Evolutionary conservation across 371 early-diverging fungal species (phyloP).

Genomic region (Mortierella sp.): DNA sequence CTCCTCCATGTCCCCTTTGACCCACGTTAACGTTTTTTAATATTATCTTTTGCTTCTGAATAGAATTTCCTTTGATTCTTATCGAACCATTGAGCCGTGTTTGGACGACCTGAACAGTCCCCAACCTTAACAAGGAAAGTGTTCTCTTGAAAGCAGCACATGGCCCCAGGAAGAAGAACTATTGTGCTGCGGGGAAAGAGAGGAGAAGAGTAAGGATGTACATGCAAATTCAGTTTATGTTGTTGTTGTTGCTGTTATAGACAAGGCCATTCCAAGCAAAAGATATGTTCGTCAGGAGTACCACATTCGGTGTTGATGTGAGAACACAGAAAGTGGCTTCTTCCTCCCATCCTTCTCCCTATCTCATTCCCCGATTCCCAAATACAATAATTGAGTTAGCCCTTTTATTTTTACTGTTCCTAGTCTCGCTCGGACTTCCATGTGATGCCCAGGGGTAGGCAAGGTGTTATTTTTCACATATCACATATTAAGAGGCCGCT

Average conservation of each 20-base stretch:
- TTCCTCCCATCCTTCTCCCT: no score
- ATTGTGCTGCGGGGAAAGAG: background rate
- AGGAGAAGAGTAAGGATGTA: background rate
- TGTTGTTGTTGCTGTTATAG: no score
- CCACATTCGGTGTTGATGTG: background rate
- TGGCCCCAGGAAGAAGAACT: background rate
- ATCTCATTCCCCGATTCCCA: background rate
- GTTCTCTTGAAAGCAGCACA: background rate
- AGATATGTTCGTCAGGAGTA: no score
- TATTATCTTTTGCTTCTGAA: background rate
- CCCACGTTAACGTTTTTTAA: background rate
- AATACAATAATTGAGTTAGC: background rate
- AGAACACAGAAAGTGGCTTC: background rate
- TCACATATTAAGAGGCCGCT: background rate
- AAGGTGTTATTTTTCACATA: no score
- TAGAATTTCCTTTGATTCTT: background rate
- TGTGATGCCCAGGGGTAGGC: background rate
- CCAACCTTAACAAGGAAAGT: background rate
- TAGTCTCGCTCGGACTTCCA: constrained; percentile 4
- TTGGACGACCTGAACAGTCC: background rate
- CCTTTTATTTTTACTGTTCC: background rate
- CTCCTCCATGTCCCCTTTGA: no score
- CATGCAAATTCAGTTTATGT: no score
- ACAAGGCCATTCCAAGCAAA: background rate
- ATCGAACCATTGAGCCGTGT: background rate